A percentile compares a stretch with the other conserved stretches of the same genome.
Evolutionary conservation across 2,329 filamentous ascomycete species (phyloP).

Genomic region (Colletotrichum siamense): DNA sequence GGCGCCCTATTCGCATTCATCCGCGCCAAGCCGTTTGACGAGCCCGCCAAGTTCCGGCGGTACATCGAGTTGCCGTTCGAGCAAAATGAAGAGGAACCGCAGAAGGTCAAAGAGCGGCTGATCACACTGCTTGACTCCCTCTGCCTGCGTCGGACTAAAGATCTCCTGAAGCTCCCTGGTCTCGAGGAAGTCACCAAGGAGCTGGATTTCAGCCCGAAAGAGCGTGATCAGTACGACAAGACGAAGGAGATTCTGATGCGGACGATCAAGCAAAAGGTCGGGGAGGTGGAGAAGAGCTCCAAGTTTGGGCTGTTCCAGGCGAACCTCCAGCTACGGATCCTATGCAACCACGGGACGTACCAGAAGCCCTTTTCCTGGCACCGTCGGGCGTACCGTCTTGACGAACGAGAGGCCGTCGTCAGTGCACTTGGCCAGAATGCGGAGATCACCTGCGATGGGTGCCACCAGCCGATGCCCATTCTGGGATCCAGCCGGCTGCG

Average conservation of each 20-base stretch:
- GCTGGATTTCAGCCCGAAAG: conserved; percentile 35
- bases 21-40: conserved; percentile 44
- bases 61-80: conserved; percentile 47
- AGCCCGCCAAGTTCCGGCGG: conserved; percentile 44
- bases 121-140: conserved; percentile 40
- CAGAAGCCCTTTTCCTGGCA: conserved; percentile 50
- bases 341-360: conserved; percentile 57
- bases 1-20: conserved; percentile 57
- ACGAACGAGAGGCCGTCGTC: conserved; percentile 36
- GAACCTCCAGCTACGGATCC: conserved; percentile 48
- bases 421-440: conserved; percentile 25
- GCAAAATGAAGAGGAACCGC: neutral
- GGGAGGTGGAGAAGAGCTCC: conserved; percentile 35
- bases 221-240: conserved; percentile 37
- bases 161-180: conserved; percentile 41
- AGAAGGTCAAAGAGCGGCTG: conserved; percentile 32
- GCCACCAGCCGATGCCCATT: conserved; percentile 38
- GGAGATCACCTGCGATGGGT: conserved; percentile 32
- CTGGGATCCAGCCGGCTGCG: conserved; percentile 25
- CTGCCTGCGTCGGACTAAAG: conserved; percentile 46
- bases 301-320: conserved; percentile 51
- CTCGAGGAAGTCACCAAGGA: conserved; percentile 23
- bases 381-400: conserved; percentile 26
- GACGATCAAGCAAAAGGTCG: conserved; percentile 40
- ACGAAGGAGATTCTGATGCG: conserved; percentile 43